Base-by-base conservation (phyloP, 1,139 yeast species). In the Komagataea norvegica region DNA sequence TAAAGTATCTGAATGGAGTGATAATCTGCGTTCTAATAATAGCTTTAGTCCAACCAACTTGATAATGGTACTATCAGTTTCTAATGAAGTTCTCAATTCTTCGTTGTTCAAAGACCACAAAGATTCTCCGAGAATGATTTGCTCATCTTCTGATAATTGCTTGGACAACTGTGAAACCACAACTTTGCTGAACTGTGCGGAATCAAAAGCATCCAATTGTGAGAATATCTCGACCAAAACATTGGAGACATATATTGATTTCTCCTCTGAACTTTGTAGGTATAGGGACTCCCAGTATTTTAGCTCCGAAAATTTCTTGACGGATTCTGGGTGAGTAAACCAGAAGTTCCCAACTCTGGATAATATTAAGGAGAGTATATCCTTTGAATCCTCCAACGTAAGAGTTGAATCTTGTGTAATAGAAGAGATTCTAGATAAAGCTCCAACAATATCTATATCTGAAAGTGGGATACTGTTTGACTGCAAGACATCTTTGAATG, bases 371-470 rank as follows among this genome's bases (percentile, higher is more conserved):
- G 61, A 43, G 8, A 64, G 22, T 2, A 49, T 42, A 4, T 39
- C 40, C 39, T 57, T 55, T 6, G 54, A 32, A 3, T 33, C 17
- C 5, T 44, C 34, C 1, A 59, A 36, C 2, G 38, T n/a, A 4
- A 51, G 35, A 0, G 41, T 25, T 1, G 48, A 41, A 29, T 61
- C 64, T 0, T 48, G 29, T 3, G 65, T 38, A 6, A 69, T 40
- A 3, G 57, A 47, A 11, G 53, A 47, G 6, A 74, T 41, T 45
- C 76, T 64, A 31, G 57, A 55, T 1, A 75, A 40, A 2, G 72
- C 52, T 3, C 70, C 74, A 21, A 72, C 62, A 18, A 70, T 60
- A 49, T 79, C 85, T 33, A 72, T 47, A 29, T 68, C 67, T 8
- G 70, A 56, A 4, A 65, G 57, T 5, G 77, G 70, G 17, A 66